Conservation (phyloP, 176 grass and related monocot genomes). For the Urochloa ruziziensis region DNA sequence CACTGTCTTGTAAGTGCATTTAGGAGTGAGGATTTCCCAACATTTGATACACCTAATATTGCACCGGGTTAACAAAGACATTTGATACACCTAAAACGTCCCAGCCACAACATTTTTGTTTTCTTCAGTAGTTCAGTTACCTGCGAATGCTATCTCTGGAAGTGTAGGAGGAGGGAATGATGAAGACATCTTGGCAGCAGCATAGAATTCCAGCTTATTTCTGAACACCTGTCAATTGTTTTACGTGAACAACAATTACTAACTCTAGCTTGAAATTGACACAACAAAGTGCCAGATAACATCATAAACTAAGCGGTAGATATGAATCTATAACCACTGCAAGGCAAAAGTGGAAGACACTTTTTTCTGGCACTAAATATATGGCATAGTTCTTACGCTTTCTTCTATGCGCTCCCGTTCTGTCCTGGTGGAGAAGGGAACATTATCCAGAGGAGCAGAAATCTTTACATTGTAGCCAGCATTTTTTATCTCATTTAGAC, state of each 20-base stretch:
- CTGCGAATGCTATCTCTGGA: slow-evolving; percentile 99
- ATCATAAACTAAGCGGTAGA: not conserved
- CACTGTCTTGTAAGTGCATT: slow-evolving; percentile 98
- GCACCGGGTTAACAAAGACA: slow-evolving; percentile 14
- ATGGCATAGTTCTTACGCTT: slow-evolving; percentile 55
- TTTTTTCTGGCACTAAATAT: slow-evolving; percentile 19
- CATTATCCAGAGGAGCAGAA: slow-evolving; percentile 86
- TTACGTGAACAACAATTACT: not conserved
- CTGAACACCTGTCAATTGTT: slow-evolving; percentile 68
- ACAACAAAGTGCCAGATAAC: not conserved
- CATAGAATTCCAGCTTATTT: slow-evolving; percentile 96
- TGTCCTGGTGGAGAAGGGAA: slow-evolving; percentile 68
- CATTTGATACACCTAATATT: slow-evolving; percentile 83
- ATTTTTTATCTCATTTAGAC: slow-evolving; percentile 83
- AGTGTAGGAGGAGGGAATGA: slow-evolving; percentile 76
- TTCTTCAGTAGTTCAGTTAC: slow-evolving; percentile 39
- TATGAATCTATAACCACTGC: not conserved
- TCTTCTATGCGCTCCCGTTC: slow-evolving; percentile 85
- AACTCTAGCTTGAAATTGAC: not conserved
- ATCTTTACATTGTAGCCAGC: slow-evolving; percentile 84
- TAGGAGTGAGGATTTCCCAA: slow-evolving; percentile 85
- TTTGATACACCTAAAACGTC: not conserved
- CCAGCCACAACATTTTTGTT: not conserved
- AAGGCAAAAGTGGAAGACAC: slow-evolving; percentile 20
- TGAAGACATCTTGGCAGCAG: slow-evolving; percentile 81